phyloP scores from a whole-genome alignment of 2,329 filamentous ascomycete species.

The Venturia carpophila region DNA sequence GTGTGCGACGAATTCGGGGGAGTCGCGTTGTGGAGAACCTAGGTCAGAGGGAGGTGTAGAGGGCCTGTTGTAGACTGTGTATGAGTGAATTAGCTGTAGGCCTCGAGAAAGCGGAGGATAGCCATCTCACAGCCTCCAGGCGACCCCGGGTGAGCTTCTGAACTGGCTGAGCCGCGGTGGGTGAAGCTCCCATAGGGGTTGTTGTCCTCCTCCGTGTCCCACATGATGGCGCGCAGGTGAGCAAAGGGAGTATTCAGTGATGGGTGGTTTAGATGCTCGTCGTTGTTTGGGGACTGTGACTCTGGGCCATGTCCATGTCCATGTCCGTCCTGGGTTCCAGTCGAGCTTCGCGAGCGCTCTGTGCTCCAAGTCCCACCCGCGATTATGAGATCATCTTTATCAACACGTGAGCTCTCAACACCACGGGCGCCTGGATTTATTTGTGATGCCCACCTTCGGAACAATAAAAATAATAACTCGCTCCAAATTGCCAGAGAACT shows the following conservation, averaged over 20 bases:
- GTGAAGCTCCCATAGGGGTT: constrained; percentile 96
- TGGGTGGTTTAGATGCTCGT: background rate
- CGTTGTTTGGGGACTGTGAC: no score
- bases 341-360: background rate
- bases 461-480: no score
- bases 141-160: constrained; percentile 44
- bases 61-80: constrained; percentile 50
- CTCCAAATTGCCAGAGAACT: no score
- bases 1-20: constrained; percentile 49
- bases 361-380: background rate
- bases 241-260: background rate
- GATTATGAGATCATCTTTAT: background rate
- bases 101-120: background rate
- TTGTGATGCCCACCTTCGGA: no score
- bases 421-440: no score
- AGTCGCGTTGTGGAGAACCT: constrained; percentile 60
- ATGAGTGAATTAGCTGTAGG: background rate
- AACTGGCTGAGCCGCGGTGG: constrained; percentile 70
- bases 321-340: no score
- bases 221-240: constrained; percentile 52
- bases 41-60: constrained; percentile 62
- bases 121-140: constrained; percentile 31
- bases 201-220: constrained; percentile 93
- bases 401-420: background rate
- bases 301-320: background rate